Percentiles rank a stretch among this genome's conserved stretches.
Conservation (phyloP, 257 asterid genomes). For the Primulina eburnea region DNA sequence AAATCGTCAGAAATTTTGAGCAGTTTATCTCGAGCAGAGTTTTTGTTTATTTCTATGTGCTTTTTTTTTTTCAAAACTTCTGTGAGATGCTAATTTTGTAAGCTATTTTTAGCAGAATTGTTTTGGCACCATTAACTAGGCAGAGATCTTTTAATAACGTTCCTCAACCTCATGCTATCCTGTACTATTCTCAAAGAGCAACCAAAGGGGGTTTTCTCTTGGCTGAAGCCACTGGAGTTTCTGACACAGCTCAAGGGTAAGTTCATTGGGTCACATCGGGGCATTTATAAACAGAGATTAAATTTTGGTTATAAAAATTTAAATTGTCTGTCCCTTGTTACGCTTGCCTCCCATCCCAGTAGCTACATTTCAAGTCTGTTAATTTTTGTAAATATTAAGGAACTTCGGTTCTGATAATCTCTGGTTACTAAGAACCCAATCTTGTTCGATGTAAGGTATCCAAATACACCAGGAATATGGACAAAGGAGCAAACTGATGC, state of each 20-base stretch:
- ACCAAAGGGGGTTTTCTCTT: slow-evolving; percentile 39
- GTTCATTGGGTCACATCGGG: not conserved
- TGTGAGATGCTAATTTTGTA: not conserved
- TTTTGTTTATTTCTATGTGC: no score
- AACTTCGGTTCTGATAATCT: not conserved
- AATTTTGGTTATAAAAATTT: no score
- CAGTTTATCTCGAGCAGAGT: no score
- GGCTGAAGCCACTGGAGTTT: slow-evolving; percentile 39
- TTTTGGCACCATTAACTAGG: slow-evolving; percentile 49
- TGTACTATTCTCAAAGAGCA: slow-evolving; percentile 43
- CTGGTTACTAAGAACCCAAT: not conserved
- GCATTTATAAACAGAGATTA: not conserved
- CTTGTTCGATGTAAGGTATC: slow-evolving; percentile 25
- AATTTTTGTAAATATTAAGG: not conserved
- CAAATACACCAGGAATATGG: slow-evolving; percentile 46
- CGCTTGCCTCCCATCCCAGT: not conserved
- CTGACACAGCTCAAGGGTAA: slow-evolving; percentile 64
- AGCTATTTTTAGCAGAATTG: slow-evolving; percentile 28
- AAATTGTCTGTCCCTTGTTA: not conserved
- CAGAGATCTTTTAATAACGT: slow-evolving; percentile 37
- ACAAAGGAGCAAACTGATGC: slow-evolving; percentile 47
- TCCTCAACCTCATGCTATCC: slow-evolving; percentile 43
- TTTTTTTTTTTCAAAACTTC: no score
- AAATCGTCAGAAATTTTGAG: no score
- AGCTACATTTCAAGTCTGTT: not conserved